Base-by-base conservation (phyloP, 2,329 filamentous ascomycete species). In the Colletotrichum truncatum region DNA sequence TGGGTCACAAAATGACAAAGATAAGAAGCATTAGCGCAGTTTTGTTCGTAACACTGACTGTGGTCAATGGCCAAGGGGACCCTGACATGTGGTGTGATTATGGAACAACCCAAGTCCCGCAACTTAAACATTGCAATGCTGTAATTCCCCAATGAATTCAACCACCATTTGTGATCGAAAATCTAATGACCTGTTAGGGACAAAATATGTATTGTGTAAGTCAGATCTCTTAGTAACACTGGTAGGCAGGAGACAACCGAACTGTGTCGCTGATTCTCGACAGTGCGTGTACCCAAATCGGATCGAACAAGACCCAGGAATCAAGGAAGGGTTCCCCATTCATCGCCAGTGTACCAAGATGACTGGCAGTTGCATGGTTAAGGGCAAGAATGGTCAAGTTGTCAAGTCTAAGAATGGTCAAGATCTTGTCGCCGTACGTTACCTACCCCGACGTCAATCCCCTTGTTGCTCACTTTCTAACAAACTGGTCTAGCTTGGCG, bases 391-490 rank as follows among this genome's bases (percentile, higher is more conserved):
- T 1, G 39, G 39, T 4, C 21, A 43, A 1, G n/a, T 43, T 6
- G 1, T 43, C 0, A 23, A 43, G 39, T 21, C 0, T 21, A 43
- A 43, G 0, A 1, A 12, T 3, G 39, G 39, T n/a, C n/a, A n/a
- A n/a, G n/a, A n/a, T n/a, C n/a, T n/a, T n/a, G n/a, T n/a, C n/a
- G n/a, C n/a, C n/a, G n/a, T n/a, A n/a, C n/a, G n/a, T n/a, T n/a
- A n/a, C n/a, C n/a, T n/a, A n/a, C n/a, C n/a, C n/a, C n/a, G n/a
- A n/a, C n/a, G n/a, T n/a, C n/a, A n/a, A n/a, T n/a, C n/a, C n/a
- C n/a, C n/a, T n/a, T n/a, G n/a, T n/a, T n/a, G n/a, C n/a, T n/a
- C n/a, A n/a, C n/a, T n/a, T n/a, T n/a, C n/a, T n/a, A n/a, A n/a
- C n/a, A n/a, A n/a, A n/a, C n/a, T n/a, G n/a, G n/a, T n/a, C n/a